Percentiles rank a stretch among this genome's conserved stretches.
Conservation (phyloP, 2,329 filamentous ascomycete genomes). For the Cladophialophora psammophila region DNA sequence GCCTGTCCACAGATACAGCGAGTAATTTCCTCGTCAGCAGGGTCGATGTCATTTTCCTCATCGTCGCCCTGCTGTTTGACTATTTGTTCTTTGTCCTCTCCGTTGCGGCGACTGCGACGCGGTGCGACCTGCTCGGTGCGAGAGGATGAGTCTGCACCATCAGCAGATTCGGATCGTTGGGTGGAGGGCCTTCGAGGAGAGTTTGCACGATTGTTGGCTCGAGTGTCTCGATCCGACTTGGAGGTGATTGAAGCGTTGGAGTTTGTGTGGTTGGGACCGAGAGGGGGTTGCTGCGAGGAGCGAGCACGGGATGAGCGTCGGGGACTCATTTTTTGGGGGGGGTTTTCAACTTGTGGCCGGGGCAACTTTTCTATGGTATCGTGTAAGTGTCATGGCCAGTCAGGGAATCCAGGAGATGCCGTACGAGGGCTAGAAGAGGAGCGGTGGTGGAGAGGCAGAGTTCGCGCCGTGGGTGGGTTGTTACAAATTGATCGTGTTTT, state of each 20-base stretch:
- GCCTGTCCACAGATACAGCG: slow-evolving; percentile 93
- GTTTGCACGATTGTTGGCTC: slow-evolving; percentile 74
- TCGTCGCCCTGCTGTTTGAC: slow-evolving; percentile 62
- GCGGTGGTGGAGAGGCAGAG: slow-evolving; percentile 17
- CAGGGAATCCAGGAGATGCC: slow-evolving; percentile 3
- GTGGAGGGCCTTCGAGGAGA: slow-evolving; percentile 79
- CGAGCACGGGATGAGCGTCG: slow-evolving; percentile 92
- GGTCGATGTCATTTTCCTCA: slow-evolving; percentile 67
- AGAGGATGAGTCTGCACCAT: slow-evolving; percentile 60
- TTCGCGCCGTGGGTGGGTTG: slow-evolving; percentile 22
- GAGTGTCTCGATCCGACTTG: slow-evolving; percentile 75
- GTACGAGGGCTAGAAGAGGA: slow-evolving; percentile 5
- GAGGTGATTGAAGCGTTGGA: slow-evolving; percentile 66
- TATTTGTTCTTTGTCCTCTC: slow-evolving; percentile 59
- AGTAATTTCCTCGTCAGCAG: slow-evolving; percentile 89
- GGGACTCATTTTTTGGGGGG: slow-evolving; percentile 64
- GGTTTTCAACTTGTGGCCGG: too few species aligned
- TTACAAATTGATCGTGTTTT: slow-evolving; percentile 25
- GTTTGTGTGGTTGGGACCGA: slow-evolving; percentile 78
- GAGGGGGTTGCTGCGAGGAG: slow-evolving; percentile 71
- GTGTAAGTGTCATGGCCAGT: neutral
- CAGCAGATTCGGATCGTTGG: slow-evolving; percentile 58
- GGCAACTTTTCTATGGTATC: neutral
- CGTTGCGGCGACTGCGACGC: slow-evolving; percentile 77
- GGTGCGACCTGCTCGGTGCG: slow-evolving; percentile 59